These are phyloP conservation scores for Halenospora varia DNA, from an alignment of 495 filamentous ascomycete genomes.

Conservation along the genomic window DNA sequence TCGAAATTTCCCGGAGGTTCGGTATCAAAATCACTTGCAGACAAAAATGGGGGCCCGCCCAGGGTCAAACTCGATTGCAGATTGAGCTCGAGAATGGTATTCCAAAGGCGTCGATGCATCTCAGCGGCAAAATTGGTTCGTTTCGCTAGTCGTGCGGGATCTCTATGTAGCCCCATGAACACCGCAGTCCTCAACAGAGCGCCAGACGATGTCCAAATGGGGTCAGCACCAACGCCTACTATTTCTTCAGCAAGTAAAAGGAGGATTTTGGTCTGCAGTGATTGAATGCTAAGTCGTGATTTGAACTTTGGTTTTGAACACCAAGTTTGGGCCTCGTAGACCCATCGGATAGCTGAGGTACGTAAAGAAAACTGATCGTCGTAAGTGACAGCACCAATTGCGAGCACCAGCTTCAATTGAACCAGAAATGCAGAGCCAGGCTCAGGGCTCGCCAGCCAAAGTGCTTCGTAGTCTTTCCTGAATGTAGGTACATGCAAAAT, in stretches of 20 bases:
- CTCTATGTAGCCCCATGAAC: constrained; percentile 57
- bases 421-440: constrained; percentile 35
- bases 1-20: constrained; percentile 48
- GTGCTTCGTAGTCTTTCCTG: constrained; percentile 39
- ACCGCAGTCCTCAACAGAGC: constrained; percentile 53
- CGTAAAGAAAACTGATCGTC: constrained; percentile 28
- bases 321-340: constrained; percentile 53
- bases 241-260: constrained; percentile 55
- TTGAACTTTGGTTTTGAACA: constrained; percentile 47
- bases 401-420: constrained; percentile 49
- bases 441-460: constrained; percentile 32
- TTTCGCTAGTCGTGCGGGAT: constrained; percentile 40
- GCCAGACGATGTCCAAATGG: constrained; percentile 56
- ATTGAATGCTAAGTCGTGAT: constrained; percentile 45
- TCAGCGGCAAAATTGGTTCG: constrained; percentile 50
- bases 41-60: constrained; percentile 53
- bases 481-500: constrained; percentile 56
- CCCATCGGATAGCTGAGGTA: constrained; percentile 33
- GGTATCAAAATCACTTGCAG: constrained; percentile 54
- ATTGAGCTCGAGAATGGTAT: constrained; percentile 56
- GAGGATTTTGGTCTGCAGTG: constrained; percentile 53
- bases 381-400: constrained; percentile 42
- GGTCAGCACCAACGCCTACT: constrained; percentile 50
- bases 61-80: constrained; percentile 55
- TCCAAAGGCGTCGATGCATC: constrained; percentile 67